Conservation (phyloP, 495 filamentous ascomycete species). For the Podospora conica region DNA sequence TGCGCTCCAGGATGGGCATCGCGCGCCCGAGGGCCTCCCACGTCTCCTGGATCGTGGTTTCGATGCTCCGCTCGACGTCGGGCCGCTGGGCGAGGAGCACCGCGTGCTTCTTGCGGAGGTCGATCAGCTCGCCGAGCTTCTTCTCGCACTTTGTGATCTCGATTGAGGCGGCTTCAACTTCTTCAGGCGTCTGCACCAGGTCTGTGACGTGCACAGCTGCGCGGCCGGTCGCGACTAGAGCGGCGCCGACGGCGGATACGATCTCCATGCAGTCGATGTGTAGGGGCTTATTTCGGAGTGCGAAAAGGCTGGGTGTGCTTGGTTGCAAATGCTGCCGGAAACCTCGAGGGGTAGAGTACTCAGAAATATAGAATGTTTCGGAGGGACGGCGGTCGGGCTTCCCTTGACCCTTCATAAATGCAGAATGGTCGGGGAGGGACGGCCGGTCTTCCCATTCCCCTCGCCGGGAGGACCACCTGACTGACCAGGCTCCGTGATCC, state of each 20-base stretch:
- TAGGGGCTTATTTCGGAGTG: too few relatives aligned
- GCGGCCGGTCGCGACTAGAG: background rate
- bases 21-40: background rate
- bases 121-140: constrained; percentile 5
- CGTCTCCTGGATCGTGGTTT: constrained; percentile 2
- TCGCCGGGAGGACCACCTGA: too few relatives aligned
- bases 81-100: background rate
- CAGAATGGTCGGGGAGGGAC: too few relatives aligned
- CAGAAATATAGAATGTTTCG: too few relatives aligned
- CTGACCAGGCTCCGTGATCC: too few relatives aligned
- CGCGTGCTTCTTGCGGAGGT: constrained; percentile 1
- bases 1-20: constrained; percentile 9
- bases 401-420: too few relatives aligned
- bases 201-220: background rate
- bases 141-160: constrained; percentile 2
- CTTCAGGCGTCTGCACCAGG: constrained; percentile 1
- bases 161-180: background rate
- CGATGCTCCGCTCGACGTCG: constrained; percentile 3
- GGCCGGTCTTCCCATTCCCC: too few relatives aligned
- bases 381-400: too few relatives aligned
- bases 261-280: too few relatives aligned
- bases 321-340: too few relatives aligned
- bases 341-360: too few relatives aligned
- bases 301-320: too few relatives aligned
- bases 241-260: background rate